A percentile compares a stretch with the other conserved stretches of the same genome.
These are phyloP conservation scores for Zancudomyces culisetae DNA, from an alignment of 371 early-diverging fungal genomes.

Conservation along the genomic window DNA sequence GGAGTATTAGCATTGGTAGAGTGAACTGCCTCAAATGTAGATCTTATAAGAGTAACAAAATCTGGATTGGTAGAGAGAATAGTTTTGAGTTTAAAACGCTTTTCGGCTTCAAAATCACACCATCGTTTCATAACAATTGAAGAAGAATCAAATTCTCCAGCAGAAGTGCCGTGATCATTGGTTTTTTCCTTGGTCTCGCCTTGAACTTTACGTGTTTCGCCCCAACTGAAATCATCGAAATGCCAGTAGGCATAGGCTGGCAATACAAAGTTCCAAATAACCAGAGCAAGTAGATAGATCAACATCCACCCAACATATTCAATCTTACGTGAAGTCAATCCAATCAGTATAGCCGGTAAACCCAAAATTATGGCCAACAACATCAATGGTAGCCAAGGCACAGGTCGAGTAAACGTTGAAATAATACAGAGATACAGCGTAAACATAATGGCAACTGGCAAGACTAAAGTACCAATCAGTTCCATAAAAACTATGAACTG, in stretches of 20 bases:
- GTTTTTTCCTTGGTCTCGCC: slow-evolving; percentile 59
- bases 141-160: slow-evolving; percentile 54
- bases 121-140: slow-evolving; percentile 63
- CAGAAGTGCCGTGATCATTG: slow-evolving; percentile 44
- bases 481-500: slow-evolving; percentile 97
- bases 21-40: too few relatives aligned
- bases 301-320: slow-evolving; percentile 81
- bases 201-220: slow-evolving; percentile 74
- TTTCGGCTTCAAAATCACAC: slow-evolving; percentile 66
- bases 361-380: slow-evolving; percentile 48
- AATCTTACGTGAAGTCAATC: slow-evolving; percentile 75
- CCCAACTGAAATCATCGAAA: slow-evolving; percentile 98
- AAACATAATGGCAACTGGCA: slow-evolving; percentile 93
- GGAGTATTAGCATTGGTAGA: too few relatives aligned
- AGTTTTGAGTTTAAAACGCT: slow-evolving; percentile 22
- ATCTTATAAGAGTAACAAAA: too few relatives aligned
- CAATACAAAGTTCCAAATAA: slow-evolving; percentile 88
- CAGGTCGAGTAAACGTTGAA: slow-evolving; percentile 26
- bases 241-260: slow-evolving; percentile 96
- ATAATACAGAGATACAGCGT: slow-evolving; percentile 61
- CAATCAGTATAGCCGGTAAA: slow-evolving; percentile 70
- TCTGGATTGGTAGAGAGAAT: slow-evolving; percentile 16
- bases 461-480: slow-evolving; percentile 86
- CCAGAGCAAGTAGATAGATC: slow-evolving; percentile 69
- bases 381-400: slow-evolving; percentile 41